Conservation (phyloP, 2,329 filamentous ascomycete species). For the Esteya vermicola region DNA sequence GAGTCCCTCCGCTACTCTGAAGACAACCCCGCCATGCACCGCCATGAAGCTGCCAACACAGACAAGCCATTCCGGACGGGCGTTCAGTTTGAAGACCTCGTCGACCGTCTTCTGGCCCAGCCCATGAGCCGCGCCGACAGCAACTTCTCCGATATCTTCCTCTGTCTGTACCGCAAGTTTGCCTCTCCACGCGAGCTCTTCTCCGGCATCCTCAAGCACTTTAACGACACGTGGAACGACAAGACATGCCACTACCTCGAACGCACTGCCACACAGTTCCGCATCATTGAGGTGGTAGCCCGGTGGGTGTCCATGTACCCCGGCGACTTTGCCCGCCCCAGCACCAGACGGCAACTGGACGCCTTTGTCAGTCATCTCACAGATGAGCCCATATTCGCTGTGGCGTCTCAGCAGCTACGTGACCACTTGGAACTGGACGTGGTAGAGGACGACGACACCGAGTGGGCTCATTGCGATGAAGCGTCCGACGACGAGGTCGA, state of each 20-base stretch:
- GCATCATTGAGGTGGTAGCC: constrained; percentile 70
- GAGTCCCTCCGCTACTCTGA: constrained; percentile 54
- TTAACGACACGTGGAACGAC: constrained; percentile 57
- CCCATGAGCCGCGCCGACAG: constrained; percentile 76
- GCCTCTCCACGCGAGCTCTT: constrained; percentile 69
- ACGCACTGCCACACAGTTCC: constrained; percentile 66
- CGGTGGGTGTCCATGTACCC: constrained; percentile 86
- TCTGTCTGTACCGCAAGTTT: constrained; percentile 91
- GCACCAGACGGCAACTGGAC: constrained; percentile 56
- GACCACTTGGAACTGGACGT: constrained; percentile 59
- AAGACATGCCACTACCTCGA: constrained; percentile 55
- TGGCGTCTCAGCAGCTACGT: constrained; percentile 74
- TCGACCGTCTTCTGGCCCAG: constrained; percentile 72
- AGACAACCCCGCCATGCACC: constrained; percentile 51
- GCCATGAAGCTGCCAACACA: constrained; percentile 48
- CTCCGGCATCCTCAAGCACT: constrained; percentile 59
- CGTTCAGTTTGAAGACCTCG: constrained; percentile 53
- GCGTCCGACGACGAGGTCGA: constrained; percentile 16
- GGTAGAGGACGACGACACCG: constrained; percentile 76
- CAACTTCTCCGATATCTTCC: constrained; percentile 78
- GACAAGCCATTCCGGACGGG: constrained; percentile 37
- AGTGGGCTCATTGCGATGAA: constrained; percentile 78
- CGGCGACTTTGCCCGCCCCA: constrained; percentile 75
- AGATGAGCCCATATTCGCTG: constrained; percentile 65
- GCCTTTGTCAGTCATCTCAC: constrained; percentile 65